phyloP scores from a whole-genome alignment of 768 basidiomycete genomes.

The Phanerochaete sordida region DNA sequence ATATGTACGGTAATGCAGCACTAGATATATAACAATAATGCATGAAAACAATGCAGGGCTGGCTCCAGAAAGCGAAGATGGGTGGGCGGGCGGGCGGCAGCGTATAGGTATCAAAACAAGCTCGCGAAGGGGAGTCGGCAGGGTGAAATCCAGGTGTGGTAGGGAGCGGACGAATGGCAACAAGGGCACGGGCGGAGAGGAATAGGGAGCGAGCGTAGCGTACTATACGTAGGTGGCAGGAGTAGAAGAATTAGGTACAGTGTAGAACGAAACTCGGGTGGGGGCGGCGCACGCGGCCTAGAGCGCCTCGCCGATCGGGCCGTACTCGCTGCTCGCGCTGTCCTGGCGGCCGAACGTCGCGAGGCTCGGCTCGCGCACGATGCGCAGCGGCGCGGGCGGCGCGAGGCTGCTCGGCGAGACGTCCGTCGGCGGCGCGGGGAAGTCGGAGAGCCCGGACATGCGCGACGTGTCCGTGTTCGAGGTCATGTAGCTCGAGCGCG shows the following conservation, averaged over 20 bases:
- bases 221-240: background rate
- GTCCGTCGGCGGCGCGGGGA: conserved; percentile 58
- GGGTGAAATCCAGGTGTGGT: background rate
- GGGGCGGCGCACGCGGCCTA: conserved; percentile 1
- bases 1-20: conserved; percentile 6
- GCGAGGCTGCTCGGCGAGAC: conserved; percentile 21
- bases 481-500: conserved; percentile 61
- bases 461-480: conserved; percentile 49
- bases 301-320: conserved; percentile 22
- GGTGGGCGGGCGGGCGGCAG: background rate
- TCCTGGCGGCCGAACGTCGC: conserved; percentile 24
- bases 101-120: background rate
- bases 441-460: conserved; percentile 73
- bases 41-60: background rate
- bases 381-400: conserved; percentile 4
- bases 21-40: conserved; percentile 8
- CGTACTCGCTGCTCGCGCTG: conserved; percentile 8
- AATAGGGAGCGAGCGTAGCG: background rate
- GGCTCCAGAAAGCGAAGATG: background rate
- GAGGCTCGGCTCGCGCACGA: conserved; percentile 22
- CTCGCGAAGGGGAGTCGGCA: background rate
- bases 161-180: background rate
- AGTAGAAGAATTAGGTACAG: background rate
- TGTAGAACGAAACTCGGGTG: background rate
- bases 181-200: background rate